These are phyloP conservation scores for Phialophora macrospora DNA, from an alignment of 2,329 filamentous ascomycete species.

Conservation along the genomic window DNA sequence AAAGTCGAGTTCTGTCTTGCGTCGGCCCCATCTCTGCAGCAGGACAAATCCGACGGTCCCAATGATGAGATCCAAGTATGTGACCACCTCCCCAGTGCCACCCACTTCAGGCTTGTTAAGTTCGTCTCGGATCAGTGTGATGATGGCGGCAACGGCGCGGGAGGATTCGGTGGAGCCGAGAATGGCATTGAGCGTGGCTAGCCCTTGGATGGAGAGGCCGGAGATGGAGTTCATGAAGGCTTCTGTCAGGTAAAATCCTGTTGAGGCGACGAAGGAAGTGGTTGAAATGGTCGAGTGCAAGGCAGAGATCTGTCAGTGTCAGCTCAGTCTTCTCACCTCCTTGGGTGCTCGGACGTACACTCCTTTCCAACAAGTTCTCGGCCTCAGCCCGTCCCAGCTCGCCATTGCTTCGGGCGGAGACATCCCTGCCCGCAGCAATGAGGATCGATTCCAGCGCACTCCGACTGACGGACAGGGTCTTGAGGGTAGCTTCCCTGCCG, in stretches of 20 bases:
- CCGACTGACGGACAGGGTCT: conserved; percentile 51
- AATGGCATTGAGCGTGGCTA: conserved; percentile 54
- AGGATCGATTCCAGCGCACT: conserved; percentile 53
- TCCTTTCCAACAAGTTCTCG: conserved; percentile 52
- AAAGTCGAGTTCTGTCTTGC: conserved; percentile 50
- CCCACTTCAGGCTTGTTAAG: conserved; percentile 47
- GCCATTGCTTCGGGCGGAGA: conserved; percentile 55
- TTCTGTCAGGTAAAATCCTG: conserved; percentile 53
- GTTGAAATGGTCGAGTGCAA: conserved; percentile 54
- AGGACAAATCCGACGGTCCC: conserved; percentile 53
- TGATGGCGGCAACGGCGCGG: conserved; percentile 54
- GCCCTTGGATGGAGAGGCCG: conserved; percentile 50
- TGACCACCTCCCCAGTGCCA: conserved; percentile 47
- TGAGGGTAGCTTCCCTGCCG: conserved; percentile 51
- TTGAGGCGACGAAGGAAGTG: conserved; percentile 54
- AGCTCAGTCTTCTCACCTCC: conserved; percentile 9
- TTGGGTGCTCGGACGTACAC: conserved; percentile 44
- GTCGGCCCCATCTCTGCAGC: conserved; percentile 53
- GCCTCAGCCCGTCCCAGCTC: conserved; percentile 49
- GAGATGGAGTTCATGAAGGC: conserved; percentile 51
- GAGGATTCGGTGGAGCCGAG: conserved; percentile 56
- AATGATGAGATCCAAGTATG: conserved; percentile 51
- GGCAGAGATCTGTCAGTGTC: conserved; percentile 45
- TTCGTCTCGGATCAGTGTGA: conserved; percentile 53
- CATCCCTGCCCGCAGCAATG: conserved; percentile 51